A percentile compares a stretch with the other conserved stretches of the same genome.
Conservation (phyloP, 2,329 filamentous ascomycete species). For the Fusarium drepaniforme region DNA sequence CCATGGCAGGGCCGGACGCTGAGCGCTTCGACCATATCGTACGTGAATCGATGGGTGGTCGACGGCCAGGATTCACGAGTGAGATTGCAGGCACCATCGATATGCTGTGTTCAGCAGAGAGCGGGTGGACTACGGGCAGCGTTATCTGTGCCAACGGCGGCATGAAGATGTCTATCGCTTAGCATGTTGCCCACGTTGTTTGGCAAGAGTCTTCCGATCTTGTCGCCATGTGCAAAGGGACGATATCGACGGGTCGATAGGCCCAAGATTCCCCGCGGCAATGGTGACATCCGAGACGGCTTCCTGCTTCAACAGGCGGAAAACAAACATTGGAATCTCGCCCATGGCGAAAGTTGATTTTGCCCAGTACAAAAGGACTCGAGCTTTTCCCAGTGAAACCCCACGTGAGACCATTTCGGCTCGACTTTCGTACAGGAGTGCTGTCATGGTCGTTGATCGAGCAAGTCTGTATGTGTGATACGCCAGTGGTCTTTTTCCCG, state of each 20-base stretch:
- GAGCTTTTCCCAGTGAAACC: background rate
- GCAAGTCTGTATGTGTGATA: background rate
- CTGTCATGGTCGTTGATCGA: background rate
- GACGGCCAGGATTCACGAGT: constrained; percentile 50
- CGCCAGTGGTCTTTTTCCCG: background rate
- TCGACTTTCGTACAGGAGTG: background rate
- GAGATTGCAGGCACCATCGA: constrained; percentile 79
- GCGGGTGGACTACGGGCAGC: constrained; percentile 77
- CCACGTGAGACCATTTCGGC: background rate
- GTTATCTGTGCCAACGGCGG: constrained; percentile 78
- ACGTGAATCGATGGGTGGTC: constrained; percentile 48
- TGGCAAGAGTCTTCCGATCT: background rate
- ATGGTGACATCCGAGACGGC: constrained; percentile 22
- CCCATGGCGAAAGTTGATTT: background rate
- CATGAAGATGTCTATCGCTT: constrained; percentile 55
- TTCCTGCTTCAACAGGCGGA: constrained; percentile 8
- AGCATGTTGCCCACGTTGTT: constrained; percentile 1
- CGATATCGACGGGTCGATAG: background rate
- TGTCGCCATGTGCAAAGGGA: background rate
- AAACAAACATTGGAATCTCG: background rate
- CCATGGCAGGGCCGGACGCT: constrained; percentile 47
- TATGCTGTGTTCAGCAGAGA: constrained; percentile 77
- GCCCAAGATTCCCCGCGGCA: background rate
- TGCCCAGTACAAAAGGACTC: background rate
- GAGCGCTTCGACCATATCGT: constrained; percentile 50